Conservation (phyloP, 805 yeast species). For the Lipomyces mesembrius region DNA sequence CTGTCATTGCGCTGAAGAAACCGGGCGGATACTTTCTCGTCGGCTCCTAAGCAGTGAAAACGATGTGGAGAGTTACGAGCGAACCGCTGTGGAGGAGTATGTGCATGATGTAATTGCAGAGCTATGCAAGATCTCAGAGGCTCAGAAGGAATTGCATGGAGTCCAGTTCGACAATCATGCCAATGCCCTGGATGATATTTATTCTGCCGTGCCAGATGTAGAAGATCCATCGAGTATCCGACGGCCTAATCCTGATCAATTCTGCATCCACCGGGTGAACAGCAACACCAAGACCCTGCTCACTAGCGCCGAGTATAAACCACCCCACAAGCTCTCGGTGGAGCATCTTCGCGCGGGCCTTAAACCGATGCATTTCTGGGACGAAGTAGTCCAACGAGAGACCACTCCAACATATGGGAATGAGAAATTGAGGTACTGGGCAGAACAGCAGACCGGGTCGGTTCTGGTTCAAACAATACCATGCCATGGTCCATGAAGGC, state of each 20-base stretch:
- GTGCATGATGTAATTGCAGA: background rate
- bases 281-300: background rate
- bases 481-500: background rate
- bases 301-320: no score
- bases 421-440: background rate
- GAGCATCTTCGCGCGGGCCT: conserved; percentile 1
- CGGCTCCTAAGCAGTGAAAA: background rate
- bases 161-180: background rate
- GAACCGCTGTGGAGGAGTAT: background rate
- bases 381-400: background rate
- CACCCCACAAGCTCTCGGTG: background rate
- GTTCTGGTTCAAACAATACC: background rate
- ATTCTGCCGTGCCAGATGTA: background rate
- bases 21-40: background rate
- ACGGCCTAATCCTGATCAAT: background rate
- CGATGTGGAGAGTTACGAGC: background rate
- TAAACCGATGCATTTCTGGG: background rate
- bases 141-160: background rate
- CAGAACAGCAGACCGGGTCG: background rate
- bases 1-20: background rate
- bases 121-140: background rate
- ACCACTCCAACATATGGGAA: background rate
- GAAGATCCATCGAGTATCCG: background rate
- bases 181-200: background rate
- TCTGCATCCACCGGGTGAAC: conserved; percentile 2